Evolutionary conservation across 1,139 yeast species (phyloP).

Genomic region (Kluyveromyces sp.): DNA sequence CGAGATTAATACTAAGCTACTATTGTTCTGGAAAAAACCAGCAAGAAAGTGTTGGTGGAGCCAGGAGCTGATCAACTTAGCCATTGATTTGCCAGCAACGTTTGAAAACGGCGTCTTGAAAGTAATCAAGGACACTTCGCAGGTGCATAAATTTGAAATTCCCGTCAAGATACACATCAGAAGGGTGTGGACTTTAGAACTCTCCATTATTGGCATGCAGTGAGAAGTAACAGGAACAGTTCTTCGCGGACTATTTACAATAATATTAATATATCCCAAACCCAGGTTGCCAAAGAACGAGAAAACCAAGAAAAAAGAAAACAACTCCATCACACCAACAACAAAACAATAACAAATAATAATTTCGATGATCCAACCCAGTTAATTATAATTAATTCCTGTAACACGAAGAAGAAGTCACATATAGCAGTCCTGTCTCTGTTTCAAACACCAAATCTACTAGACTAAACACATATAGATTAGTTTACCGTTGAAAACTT

Average conservation of each 20-base stretch:
- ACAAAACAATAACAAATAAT: no score
- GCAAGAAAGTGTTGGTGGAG: conserved; percentile 99
- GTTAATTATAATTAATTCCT: no score
- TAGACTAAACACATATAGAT: no score
- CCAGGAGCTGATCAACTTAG: conserved; percentile 50
- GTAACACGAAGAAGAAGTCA: no score
- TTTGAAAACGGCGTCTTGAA: neutral
- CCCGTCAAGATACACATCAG: conserved; percentile 34
- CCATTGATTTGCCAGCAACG: neutral
- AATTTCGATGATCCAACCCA: no score
- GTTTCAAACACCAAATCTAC: no score
- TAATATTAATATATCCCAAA: neutral
- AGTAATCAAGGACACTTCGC: neutral
- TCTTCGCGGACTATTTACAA: neutral
- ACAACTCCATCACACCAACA: no score
- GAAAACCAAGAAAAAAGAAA: no score
- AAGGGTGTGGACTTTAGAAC: conserved; percentile 38
- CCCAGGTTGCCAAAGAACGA: no score
- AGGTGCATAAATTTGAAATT: conserved; percentile 7
- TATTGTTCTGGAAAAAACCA: conserved; percentile 95
- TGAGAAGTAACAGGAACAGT: conserved; percentile 5
- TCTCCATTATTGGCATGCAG: conserved; percentile 37
- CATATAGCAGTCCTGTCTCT: no score
- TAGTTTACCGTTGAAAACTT: no score
- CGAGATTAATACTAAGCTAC: conserved; percentile 48